Evolutionary conservation across 2,329 filamentous ascomycete species (phyloP).

Genomic region (Talaromyces verruculosus): DNA sequence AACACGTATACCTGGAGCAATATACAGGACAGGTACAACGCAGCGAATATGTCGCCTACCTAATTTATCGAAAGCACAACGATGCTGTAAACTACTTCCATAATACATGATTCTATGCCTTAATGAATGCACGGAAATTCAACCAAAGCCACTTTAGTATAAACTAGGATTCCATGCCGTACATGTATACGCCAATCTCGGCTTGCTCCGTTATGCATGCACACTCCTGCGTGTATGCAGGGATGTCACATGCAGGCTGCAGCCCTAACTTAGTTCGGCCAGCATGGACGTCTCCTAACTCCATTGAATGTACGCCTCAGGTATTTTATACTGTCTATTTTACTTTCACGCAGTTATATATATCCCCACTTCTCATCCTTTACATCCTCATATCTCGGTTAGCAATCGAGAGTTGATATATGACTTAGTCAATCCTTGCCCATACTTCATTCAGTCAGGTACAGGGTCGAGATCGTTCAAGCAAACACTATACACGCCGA

Average conservation of each 20-base stretch:
- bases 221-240: background rate
- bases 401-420: background rate
- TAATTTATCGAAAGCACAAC: background rate
- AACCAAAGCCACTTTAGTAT: background rate
- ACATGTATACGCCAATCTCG: background rate
- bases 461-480: background rate
- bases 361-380: background rate
- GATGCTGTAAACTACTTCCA: background rate
- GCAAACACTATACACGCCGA: constrained; percentile 18
- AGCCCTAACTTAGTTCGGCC: background rate
- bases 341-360: background rate
- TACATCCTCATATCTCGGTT: background rate
- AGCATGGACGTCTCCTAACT: background rate
- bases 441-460: background rate
- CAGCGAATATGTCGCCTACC: background rate
- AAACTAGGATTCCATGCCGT: background rate
- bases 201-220: background rate
- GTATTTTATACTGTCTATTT: background rate
- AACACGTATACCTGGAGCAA: constrained; percentile 4
- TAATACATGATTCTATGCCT: background rate
- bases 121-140: background rate
- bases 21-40: constrained; percentile 8
- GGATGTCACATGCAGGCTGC: background rate
- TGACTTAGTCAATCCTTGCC: background rate
- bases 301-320: background rate